Percentiles rank a stretch among this genome's conserved stretches.
phyloP scores from a whole-genome alignment of 441 rosid genomes.

The Theobroma grandiflorum region DNA sequence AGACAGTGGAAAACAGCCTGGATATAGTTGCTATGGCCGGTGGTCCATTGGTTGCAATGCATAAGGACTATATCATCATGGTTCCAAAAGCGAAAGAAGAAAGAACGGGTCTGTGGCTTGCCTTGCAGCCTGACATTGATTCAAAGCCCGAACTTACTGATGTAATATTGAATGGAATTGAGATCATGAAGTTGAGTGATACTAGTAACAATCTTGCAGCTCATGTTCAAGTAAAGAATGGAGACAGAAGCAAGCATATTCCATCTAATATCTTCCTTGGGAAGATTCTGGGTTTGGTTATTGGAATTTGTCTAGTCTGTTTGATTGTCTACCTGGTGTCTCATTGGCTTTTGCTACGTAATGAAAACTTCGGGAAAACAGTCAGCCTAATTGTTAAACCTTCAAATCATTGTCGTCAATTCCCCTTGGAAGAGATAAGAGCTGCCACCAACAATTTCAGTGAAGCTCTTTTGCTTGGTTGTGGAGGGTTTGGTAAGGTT shows the following conservation, averaged over 20 bases:
- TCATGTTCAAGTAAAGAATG: slow-evolving; percentile 36
- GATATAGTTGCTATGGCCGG: slow-evolving; percentile 60
- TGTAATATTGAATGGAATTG: slow-evolving; percentile 61
- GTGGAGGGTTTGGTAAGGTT: slow-evolving; percentile 79
- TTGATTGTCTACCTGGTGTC: slow-evolving; percentile 44
- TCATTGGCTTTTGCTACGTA: neutral
- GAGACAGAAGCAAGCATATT: neutral
- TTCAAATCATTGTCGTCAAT: slow-evolving; percentile 62
- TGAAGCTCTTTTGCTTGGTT: slow-evolving; percentile 62
- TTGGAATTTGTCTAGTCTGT: slow-evolving; percentile 46
- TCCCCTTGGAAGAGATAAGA: slow-evolving; percentile 58
- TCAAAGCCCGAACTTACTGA: slow-evolving; percentile 52
- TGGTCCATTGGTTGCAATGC: slow-evolving; percentile 44
- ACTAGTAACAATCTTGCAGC: slow-evolving; percentile 51
- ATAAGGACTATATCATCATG: slow-evolving; percentile 55
- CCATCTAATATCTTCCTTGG: slow-evolving; percentile 40
- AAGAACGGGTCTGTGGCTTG: slow-evolving; percentile 40
- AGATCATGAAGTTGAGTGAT: slow-evolving; percentile 63
- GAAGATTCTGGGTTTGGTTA: slow-evolving; percentile 60
- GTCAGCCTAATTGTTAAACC: slow-evolving; percentile 59
- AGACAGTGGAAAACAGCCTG: neutral
- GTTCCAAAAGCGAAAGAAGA: slow-evolving; percentile 31
- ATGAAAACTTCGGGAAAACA: slow-evolving; percentile 35
- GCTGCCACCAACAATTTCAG: slow-evolving; percentile 61
- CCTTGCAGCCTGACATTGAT: slow-evolving; percentile 46